Conservation (phyloP, 1,139 yeast species). For the Arxiozyma slooffiae region DNA sequence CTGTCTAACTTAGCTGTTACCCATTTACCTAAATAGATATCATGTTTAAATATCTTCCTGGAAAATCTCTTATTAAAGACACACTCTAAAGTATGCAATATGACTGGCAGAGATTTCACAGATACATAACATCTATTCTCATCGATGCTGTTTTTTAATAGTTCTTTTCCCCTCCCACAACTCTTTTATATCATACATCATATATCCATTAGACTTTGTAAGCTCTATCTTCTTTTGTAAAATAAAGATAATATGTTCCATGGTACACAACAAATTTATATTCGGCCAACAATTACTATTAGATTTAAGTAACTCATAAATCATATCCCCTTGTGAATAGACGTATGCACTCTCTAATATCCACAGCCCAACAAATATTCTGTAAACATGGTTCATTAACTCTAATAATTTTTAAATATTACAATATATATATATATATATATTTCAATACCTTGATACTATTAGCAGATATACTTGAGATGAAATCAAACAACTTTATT, state of each 20-base stretch:
- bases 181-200: conserved; percentile 16
- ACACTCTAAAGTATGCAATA: conserved; percentile 23
- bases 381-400: conserved; percentile 8
- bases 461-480: conserved; percentile 18
- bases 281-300: conserved; percentile 14
- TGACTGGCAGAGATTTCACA: conserved; percentile 23
- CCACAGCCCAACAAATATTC: conserved; percentile 20
- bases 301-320: conserved; percentile 14
- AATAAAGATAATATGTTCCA: conserved; percentile 26
- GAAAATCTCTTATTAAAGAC: conserved; percentile 13
- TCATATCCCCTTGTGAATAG: conserved; percentile 15
- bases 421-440: conserved; percentile 18
- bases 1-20: conserved; percentile 14
- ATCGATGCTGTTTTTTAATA: conserved; percentile 13
- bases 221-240: conserved; percentile 20
- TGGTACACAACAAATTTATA: conserved; percentile 13
- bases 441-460: conserved; percentile 22
- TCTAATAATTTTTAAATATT: conserved; percentile 14
- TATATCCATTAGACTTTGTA: conserved; percentile 14
- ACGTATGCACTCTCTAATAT: conserved; percentile 20
- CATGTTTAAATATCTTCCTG: conserved; percentile 20
- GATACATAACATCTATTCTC: conserved; percentile 27
- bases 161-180: conserved; percentile 17
- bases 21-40: conserved; percentile 26
- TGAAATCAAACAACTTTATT: conserved; percentile 19